These are phyloP conservation scores for Rheum nobile DNA, from an alignment of 148 eudicot species.

Conservation along the genomic window DNA sequence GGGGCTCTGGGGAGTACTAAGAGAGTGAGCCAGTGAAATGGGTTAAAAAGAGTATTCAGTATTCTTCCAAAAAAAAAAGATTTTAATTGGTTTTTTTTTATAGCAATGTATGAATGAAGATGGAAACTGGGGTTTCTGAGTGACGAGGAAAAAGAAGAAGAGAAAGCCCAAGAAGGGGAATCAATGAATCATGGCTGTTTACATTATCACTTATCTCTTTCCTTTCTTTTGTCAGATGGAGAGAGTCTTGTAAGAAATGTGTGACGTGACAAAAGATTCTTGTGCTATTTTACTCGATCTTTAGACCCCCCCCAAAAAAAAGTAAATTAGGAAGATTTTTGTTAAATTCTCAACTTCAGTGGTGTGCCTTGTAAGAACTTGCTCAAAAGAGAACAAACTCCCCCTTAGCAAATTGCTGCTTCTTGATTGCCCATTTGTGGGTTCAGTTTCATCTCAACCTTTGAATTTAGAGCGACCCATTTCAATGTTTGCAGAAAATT, in stretches of 20 bases:
- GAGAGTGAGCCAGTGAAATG: not conserved
- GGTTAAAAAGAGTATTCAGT: not conserved
- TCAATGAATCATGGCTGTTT: not conserved
- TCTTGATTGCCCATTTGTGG: slow-evolving; percentile 4
- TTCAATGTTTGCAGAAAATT: slow-evolving; percentile 1
- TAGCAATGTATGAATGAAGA: not conserved
- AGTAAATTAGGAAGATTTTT: not conserved
- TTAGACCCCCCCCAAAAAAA: not conserved
- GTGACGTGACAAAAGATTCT: slow-evolving; percentile 31
- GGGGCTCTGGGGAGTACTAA: slow-evolving; percentile 6
- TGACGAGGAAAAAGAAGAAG: slow-evolving; percentile 16
- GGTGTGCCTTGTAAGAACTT: not conserved
- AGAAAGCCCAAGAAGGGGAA: slow-evolving; percentile 11
- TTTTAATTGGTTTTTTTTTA: not conserved
- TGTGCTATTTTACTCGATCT: not conserved
- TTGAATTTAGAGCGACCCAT: slow-evolving; percentile 8
- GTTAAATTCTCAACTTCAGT: not conserved
- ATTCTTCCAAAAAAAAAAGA: not conserved
- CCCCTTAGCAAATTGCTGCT: not conserved
- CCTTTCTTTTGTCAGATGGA: slow-evolving; percentile 13
- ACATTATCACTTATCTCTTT: not conserved
- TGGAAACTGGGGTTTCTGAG: slow-evolving; percentile 1
- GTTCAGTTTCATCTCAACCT: not conserved
- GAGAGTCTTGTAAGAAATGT: slow-evolving; percentile 3
- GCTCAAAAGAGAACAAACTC: not conserved